Conservation (phyloP, 164 flowering plant genomes). For the Pachysandra terminalis region DNA sequence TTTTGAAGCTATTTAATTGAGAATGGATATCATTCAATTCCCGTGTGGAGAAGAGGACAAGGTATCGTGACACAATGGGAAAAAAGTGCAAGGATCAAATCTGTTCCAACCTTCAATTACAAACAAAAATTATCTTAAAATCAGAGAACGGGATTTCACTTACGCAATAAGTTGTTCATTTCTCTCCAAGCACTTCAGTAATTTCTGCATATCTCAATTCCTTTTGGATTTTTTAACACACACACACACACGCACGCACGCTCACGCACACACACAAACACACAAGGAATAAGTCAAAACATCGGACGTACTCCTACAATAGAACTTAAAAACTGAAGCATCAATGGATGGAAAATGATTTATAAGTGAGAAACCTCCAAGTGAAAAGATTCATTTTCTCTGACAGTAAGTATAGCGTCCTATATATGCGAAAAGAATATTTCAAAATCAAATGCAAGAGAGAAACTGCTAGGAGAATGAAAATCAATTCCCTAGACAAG, state of each 20-base stretch:
- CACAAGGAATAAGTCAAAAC: neutral
- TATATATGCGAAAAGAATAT: conserved; percentile 21
- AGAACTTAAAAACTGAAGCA: neutral
- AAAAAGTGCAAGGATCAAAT: neutral
- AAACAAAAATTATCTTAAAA: neutral
- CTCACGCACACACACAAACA: too few relatives aligned
- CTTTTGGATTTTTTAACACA: conserved; percentile 44
- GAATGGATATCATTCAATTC: conserved; percentile 53
- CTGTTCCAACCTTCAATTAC: neutral
- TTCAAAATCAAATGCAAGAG: neutral
- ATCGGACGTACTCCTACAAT: neutral
- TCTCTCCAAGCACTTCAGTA: conserved; percentile 60
- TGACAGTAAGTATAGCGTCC: conserved; percentile 29
- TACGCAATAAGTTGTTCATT: conserved; percentile 76
- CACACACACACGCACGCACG: too few relatives aligned
- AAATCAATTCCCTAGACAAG: neutral
- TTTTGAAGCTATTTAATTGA: conserved; percentile 29
- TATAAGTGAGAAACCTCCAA: conserved; percentile 48
- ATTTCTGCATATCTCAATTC: conserved; percentile 66
- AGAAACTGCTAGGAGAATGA: neutral
- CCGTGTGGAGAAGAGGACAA: conserved; percentile 39
- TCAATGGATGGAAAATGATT: conserved; percentile 4
- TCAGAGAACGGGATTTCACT: conserved; percentile 4
- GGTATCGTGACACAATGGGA: neutral
- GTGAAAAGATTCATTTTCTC: conserved; percentile 37